These are phyloP conservation scores for Chaetothyriales sp. DNA, from an alignment of 2,329 filamentous ascomycete species.

Conservation along the genomic window DNA sequence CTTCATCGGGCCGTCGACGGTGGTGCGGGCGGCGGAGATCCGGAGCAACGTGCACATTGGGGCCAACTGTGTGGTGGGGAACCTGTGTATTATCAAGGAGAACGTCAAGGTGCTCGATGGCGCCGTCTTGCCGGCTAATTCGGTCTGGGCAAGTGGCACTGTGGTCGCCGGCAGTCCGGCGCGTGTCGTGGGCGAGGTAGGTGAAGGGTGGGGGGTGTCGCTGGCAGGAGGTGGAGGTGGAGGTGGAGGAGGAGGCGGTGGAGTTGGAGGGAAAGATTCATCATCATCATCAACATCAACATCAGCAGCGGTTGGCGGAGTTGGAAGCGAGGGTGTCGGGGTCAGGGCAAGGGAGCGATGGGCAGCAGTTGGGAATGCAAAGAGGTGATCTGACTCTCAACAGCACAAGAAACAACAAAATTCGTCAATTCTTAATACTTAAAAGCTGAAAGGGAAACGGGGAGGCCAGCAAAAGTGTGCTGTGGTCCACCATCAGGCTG, in stretches of 20 bases:
- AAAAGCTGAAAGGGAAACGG: no score
- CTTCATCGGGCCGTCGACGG: slow-evolving; percentile 60
- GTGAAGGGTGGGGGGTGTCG: slow-evolving; percentile 28
- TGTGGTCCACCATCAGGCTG: no score
- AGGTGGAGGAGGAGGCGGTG: slow-evolving; percentile 20
- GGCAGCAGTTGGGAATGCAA: slow-evolving; percentile 19
- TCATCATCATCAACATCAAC: no score
- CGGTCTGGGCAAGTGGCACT: slow-evolving; percentile 84
- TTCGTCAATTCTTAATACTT: no score
- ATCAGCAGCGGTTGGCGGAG: slow-evolving; percentile 57
- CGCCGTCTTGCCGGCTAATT: slow-evolving; percentile 67
- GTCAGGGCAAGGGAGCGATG: slow-evolving; percentile 18
- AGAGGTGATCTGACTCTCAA: slow-evolving; percentile 21
- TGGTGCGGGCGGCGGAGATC: slow-evolving; percentile 70
- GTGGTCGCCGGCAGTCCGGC: slow-evolving; percentile 76
- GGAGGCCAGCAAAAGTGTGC: no score
- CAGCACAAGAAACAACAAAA: not conserved
- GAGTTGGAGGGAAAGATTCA: slow-evolving; percentile 64
- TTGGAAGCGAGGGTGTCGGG: slow-evolving; percentile 49
- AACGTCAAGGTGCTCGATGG: slow-evolving; percentile 77
- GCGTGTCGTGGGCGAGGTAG: slow-evolving; percentile 62
- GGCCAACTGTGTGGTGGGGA: slow-evolving; percentile 58
- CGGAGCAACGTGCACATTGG: slow-evolving; percentile 80
- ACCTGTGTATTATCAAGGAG: slow-evolving; percentile 86
- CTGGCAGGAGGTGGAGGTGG: not conserved